Evolutionary conservation across 2,329 filamentous ascomycete species (phyloP).

Genomic region (Claviceps purpurea): DNA sequence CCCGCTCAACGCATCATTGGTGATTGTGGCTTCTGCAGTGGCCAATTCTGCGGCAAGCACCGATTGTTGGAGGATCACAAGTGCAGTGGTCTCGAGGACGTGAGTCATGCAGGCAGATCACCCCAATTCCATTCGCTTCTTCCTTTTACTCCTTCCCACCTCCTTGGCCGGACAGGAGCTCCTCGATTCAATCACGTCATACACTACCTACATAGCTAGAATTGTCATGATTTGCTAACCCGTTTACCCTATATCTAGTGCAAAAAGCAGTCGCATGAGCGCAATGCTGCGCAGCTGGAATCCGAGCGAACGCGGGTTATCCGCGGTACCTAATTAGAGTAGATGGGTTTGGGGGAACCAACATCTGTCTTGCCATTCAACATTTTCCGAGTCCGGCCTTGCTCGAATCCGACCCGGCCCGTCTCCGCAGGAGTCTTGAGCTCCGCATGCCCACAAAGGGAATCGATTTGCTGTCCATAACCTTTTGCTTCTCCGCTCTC

Average conservation of each 20-base stretch:
- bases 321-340: slow-evolving; percentile 57
- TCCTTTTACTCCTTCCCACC: background rate
- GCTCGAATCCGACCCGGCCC: background rate
- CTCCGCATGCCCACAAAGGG: background rate
- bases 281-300: slow-evolving; percentile 86
- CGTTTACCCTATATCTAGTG: slow-evolving; percentile 36
- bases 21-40: slow-evolving; percentile 88
- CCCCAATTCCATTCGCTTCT: background rate
- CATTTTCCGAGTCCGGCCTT: background rate
- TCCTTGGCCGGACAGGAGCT: too few relatives aligned
- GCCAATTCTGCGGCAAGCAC: slow-evolving; percentile 92
- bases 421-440: background rate
- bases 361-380: background rate
- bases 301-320: slow-evolving; percentile 88
- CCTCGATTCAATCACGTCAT: too few relatives aligned
- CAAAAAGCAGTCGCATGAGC: slow-evolving; percentile 92
- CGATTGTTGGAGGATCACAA: slow-evolving; percentile 87
- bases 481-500: background rate
- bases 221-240: slow-evolving; percentile 1
- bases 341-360: background rate
- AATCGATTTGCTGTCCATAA: background rate
- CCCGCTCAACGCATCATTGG: slow-evolving; percentile 86
- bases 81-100: slow-evolving; percentile 82
- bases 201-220: too few relatives aligned
- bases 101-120: slow-evolving; percentile 26